phyloP scores from a whole-genome alignment of 2,329 filamentous ascomycete species.

The Neonectria faginata region DNA sequence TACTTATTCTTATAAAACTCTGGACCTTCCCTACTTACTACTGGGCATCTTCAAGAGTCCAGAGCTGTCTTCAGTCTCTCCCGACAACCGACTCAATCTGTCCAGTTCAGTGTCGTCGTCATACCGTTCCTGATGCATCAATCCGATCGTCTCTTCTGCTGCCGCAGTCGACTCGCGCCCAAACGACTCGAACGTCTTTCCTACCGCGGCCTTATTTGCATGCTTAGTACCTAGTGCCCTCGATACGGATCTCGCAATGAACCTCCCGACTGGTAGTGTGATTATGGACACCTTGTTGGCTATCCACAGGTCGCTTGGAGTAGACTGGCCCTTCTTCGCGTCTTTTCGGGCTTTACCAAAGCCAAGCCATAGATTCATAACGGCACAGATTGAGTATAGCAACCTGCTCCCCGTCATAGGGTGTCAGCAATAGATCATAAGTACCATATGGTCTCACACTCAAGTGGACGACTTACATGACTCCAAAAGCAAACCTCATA shows the following conservation, averaged over 20 bases:
- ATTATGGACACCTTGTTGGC: neutral
- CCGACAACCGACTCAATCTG: neutral
- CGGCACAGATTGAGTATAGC: conserved; percentile 11
- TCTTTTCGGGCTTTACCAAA: conserved; percentile 10
- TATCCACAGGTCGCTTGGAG: conserved; percentile 1
- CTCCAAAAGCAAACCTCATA: conserved; percentile 5
- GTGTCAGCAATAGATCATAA: neutral
- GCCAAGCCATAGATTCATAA: conserved; percentile 13
- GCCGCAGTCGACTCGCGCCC: neutral
- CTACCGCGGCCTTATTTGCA: neutral
- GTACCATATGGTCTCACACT: neutral
- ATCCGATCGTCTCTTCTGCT: conserved; percentile 1
- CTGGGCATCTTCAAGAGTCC: neutral
- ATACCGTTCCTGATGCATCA: conserved; percentile 5
- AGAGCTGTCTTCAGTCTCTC: neutral
- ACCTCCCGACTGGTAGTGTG: neutral
- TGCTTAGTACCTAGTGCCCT: conserved; percentile 4
- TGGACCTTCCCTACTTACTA: neutral
- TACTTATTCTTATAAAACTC: too few relatives aligned
- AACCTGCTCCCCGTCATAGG: neutral
- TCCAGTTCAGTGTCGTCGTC: conserved; percentile 2
- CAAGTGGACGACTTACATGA: conserved; percentile 2
- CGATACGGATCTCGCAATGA: neutral
- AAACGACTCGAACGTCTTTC: neutral
- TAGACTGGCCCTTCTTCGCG: neutral